A percentile compares a stretch with the other conserved stretches of the same genome.
Evolutionary conservation across 768 basidiomycete genomes (phyloP).

Genomic region (Pholiota molesta): DNA sequence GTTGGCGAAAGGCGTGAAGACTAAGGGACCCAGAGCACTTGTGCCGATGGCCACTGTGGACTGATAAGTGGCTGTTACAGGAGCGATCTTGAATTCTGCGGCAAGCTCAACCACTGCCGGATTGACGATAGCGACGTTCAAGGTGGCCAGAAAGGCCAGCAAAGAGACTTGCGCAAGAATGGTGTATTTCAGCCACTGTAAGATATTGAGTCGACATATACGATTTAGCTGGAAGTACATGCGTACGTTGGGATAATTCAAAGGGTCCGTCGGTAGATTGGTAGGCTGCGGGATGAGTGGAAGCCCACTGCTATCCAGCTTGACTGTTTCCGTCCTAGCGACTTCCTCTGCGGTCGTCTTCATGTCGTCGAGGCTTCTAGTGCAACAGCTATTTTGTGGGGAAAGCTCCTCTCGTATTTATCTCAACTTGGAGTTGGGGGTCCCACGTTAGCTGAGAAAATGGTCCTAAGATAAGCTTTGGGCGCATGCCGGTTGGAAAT

Average conservation of each 20-base stretch:
- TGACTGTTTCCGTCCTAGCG: slow-evolving; percentile 15
- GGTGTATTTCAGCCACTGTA: slow-evolving; percentile 38
- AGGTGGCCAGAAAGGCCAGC: slow-evolving; percentile 38
- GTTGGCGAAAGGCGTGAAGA: slow-evolving; percentile 43
- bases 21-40: slow-evolving; percentile 36
- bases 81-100: slow-evolving; percentile 36
- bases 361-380: not conserved
- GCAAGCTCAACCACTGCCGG: slow-evolving; percentile 41
- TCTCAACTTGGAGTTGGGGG: not conserved
- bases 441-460: slow-evolving; percentile 2
- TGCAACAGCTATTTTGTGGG: not conserved
- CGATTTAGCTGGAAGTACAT: not conserved
- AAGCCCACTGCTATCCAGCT: slow-evolving; percentile 38
- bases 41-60: slow-evolving; percentile 40
- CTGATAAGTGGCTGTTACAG: slow-evolving; percentile 43
- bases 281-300: slow-evolving; percentile 47
- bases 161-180: slow-evolving; percentile 36
- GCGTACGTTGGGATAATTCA: slow-evolving; percentile 43
- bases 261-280: slow-evolving; percentile 39
- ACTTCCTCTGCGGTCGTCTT: not conserved
- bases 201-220: slow-evolving; percentile 1
- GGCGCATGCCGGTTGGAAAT: not conserved
- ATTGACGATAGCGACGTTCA: slow-evolving; percentile 41
- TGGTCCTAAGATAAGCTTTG: not conserved
- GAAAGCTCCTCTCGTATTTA: not conserved